Percentiles rank a stretch among this genome's conserved stretches.
Evolutionary conservation across 2,329 filamentous ascomycete genomes (phyloP).

Genomic region (Nannizzia gypsea): DNA sequence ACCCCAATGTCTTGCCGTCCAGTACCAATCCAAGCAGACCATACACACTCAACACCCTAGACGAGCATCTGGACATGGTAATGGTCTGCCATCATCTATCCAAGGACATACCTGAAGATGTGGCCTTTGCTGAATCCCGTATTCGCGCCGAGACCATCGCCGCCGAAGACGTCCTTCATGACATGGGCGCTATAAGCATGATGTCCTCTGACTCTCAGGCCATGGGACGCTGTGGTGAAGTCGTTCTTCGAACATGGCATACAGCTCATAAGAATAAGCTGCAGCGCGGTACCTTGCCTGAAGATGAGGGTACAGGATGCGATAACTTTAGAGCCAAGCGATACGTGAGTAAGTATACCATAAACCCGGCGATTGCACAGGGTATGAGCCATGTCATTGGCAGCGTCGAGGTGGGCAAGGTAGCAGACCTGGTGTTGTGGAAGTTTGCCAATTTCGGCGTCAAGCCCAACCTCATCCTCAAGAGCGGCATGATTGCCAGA

Average conservation of each 20-base stretch:
- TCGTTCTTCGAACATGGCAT: conserved; percentile 87
- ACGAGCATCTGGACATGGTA: conserved; percentile 95
- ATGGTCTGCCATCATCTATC: conserved; percentile 96
- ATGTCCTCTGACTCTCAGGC: conserved; percentile 93
- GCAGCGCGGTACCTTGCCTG: conserved; percentile 62
- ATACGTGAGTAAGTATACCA: conserved; percentile 90
- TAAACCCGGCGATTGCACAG: conserved; percentile 85
- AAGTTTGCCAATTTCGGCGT: conserved; percentile 72
- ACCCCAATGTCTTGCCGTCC: conserved; percentile 74
- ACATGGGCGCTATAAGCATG: conserved; percentile 92
- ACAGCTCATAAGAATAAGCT: conserved; percentile 94
- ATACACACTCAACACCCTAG: conserved; percentile 81
- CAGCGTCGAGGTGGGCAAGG: conserved; percentile 75
- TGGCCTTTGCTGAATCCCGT: conserved; percentile 86
- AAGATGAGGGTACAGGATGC: conserved; percentile 66
- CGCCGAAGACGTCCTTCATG: conserved; percentile 89
- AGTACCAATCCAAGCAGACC: conserved; percentile 89
- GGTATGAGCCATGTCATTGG: conserved; percentile 81
- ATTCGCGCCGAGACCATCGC: conserved; percentile 95
- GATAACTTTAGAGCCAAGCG: conserved; percentile 90
- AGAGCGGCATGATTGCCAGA: conserved; percentile 75
- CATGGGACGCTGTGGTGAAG: conserved; percentile 93
- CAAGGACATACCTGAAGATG: conserved; percentile 86
- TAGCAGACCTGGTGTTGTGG: conserved; percentile 85
- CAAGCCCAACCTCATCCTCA: conserved; percentile 70